Base-by-base conservation (phyloP, 306 rosid species). In the Vicia villosa region DNA sequence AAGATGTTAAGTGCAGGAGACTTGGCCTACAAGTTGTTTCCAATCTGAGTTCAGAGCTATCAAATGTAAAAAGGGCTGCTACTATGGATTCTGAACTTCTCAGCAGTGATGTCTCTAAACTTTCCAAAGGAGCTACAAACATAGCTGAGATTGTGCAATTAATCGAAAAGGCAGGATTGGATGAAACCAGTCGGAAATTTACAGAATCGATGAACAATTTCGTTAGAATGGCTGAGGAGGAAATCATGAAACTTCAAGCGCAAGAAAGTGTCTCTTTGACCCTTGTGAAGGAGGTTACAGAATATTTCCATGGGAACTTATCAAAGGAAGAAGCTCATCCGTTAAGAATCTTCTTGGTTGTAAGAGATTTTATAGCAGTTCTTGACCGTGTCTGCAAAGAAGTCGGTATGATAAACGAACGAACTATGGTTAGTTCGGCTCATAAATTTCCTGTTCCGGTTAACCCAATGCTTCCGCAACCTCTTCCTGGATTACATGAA, bases 261-360 rank as follows among this genome's bases (percentile, higher is more conserved):
- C 91, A 86, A 62, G 98, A 87, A 83, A 94, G 84, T 52, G 97
- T 88, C 74, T 88, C 92, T 12, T 8, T 89, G 69, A 77, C 97
- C 28, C 75, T 94, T 41, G 98, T 94, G 75, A 94, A 94, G 86
- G 98, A 88, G 83, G 87, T 90, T 10, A 94, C 97, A 0, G 98
- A 94, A 78, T 94, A 94, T 75, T 94, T 94, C 81, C 98, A 90
- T 60, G 98, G 98, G 14, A 87, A 94, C 77, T 84, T 92, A 13
- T 54, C 90, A 4, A 94, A 82, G 79, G 98, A 94, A 90, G 98
- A 94, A 82, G 98, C 98, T 78, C 98, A 94, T 79, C 98, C 98
- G 4, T 91, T 90, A 47, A 80, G 97, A 77, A 87, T 88, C 59
- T 94, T 90, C 88, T 69, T 84, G 87, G 97, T 88, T 73, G 98